Base-by-base conservation (phyloP, 2,329 filamentous ascomycete species). In the Talaromyces sp. region DNA sequence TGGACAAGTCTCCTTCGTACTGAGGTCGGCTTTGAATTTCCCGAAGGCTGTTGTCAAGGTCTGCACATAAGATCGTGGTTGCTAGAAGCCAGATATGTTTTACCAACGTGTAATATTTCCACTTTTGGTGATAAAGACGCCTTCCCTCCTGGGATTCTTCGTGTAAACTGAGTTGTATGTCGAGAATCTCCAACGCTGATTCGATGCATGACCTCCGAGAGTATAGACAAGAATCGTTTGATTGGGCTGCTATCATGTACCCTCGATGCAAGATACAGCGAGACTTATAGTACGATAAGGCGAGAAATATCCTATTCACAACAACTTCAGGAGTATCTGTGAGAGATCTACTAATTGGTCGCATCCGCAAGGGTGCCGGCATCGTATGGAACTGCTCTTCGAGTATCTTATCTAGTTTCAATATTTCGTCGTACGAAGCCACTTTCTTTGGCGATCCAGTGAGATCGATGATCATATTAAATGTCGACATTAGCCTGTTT, bases 131-230 rank as follows among this genome's bases (percentile, higher is more conserved):
- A 35, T 59, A 59, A 8, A 62, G 60, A 14, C 51, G 52, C 38
- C 56, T 56, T 14, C 57, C 57, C 17, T 56, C 52, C 14, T 59
- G 57, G 26, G 38, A 56, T 32, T 59, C 60, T 38, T 62, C 60
- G n/a, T 58, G 54, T 5, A 59, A 50, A 3, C 21, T 52, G 26
- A 56, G 54, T n/a, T 59, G 56, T 13, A 59, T 54, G 0, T 49
- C 49, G 24, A 62, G 13, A 19, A 62, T 53, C 7, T 56, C 53
- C n/a, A 62, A 19, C 11, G 60, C 60, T 4, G 60, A 53, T 41
- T 56, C 53, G 24, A 62, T 53, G 21, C 60, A 62, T 19, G 49
- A 58, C 13, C 59, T 56, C 4, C 60, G 53, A n/a, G 60, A 62
- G 56, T 62, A 56, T 7, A 26, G 26, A 43, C 59, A 54, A 29